phyloP scores from a whole-genome alignment of 2,329 filamentous ascomycete genomes.

The Chaetomium globosum region DNA sequence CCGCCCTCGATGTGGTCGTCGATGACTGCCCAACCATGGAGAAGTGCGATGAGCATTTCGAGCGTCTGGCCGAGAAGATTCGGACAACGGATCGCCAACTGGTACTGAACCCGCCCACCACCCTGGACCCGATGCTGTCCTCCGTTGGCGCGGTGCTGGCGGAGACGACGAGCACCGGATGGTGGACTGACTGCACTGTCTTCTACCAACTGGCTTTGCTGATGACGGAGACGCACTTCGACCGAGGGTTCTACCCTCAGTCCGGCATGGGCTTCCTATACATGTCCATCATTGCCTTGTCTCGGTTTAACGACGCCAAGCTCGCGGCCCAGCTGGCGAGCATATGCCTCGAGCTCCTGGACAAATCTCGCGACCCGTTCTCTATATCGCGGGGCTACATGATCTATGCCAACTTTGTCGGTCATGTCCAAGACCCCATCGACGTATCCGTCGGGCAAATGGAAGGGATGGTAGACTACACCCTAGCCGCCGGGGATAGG shows the following conservation, averaged over 20 bases:
- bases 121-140: slow-evolving; percentile 57
- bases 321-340: slow-evolving; percentile 67
- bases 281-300: slow-evolving; percentile 66
- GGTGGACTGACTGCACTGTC: slow-evolving; percentile 72
- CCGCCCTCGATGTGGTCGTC: slow-evolving; percentile 67
- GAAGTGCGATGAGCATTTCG: slow-evolving; percentile 76
- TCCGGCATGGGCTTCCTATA: slow-evolving; percentile 70
- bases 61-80: slow-evolving; percentile 62
- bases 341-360: slow-evolving; percentile 65
- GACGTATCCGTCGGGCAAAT: slow-evolving; percentile 60
- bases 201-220: slow-evolving; percentile 72
- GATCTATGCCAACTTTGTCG: slow-evolving; percentile 68
- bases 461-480: slow-evolving; percentile 67
- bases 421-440: slow-evolving; percentile 69
- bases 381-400: slow-evolving; percentile 70
- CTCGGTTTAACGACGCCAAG: slow-evolving; percentile 70
- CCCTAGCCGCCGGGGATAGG: slow-evolving; percentile 68
- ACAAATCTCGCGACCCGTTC: slow-evolving; percentile 64
- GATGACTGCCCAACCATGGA: slow-evolving; percentile 70
- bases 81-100: slow-evolving; percentile 57
- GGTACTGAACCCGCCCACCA: slow-evolving; percentile 49
- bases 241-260: slow-evolving; percentile 67
- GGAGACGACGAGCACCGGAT: slow-evolving; percentile 70
- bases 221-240: slow-evolving; percentile 67
- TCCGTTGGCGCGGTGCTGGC: slow-evolving; percentile 70